These are phyloP conservation scores for Jacaranda copaia DNA, from an alignment of 257 asterid species.

Conservation along the genomic window DNA sequence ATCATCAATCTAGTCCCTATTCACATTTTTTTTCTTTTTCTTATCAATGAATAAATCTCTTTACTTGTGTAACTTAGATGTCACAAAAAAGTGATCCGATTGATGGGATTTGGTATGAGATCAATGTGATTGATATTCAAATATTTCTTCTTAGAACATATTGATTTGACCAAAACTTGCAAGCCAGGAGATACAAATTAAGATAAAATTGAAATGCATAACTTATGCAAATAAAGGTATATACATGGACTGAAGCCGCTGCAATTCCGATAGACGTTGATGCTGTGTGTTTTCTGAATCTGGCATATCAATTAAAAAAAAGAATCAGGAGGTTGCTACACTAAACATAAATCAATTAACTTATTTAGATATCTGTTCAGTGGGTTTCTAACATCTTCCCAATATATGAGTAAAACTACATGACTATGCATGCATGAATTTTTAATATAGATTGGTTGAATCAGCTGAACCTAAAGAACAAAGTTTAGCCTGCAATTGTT, in stretches of 20 bases:
- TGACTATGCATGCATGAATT: constrained; percentile 24
- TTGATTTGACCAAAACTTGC: constrained; percentile 19
- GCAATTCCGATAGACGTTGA: constrained; percentile 96
- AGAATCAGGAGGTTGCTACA: constrained; percentile 32
- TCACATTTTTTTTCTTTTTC: too few relatives aligned
- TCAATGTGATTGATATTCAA: too few relatives aligned
- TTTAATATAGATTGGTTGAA: not conserved
- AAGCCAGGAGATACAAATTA: constrained; percentile 18
- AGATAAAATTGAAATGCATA: constrained; percentile 22
- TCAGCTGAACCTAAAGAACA: constrained; percentile 10
- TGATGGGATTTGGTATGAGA: too few relatives aligned
- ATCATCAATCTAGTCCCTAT: too few relatives aligned
- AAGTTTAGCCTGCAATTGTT: not conserved
- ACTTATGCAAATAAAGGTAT: constrained; percentile 46
- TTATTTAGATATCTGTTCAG: constrained; percentile 2
- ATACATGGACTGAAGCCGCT: constrained; percentile 94
- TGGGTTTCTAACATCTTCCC: constrained; percentile 25
- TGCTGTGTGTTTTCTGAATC: constrained; percentile 86
- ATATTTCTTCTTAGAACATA: too few relatives aligned
- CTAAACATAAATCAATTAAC: constrained; percentile 14
- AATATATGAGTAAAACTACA: not conserved
- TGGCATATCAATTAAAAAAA: constrained; percentile 47
- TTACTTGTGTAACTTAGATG: too few relatives aligned
- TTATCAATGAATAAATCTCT: too few relatives aligned
- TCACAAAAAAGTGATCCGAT: too few relatives aligned